Evolutionary conservation across 116 monocot species (phyloP), one percentile per base, ranked within the genome.

Genomic region (Posidonia oceanica): DNA sequence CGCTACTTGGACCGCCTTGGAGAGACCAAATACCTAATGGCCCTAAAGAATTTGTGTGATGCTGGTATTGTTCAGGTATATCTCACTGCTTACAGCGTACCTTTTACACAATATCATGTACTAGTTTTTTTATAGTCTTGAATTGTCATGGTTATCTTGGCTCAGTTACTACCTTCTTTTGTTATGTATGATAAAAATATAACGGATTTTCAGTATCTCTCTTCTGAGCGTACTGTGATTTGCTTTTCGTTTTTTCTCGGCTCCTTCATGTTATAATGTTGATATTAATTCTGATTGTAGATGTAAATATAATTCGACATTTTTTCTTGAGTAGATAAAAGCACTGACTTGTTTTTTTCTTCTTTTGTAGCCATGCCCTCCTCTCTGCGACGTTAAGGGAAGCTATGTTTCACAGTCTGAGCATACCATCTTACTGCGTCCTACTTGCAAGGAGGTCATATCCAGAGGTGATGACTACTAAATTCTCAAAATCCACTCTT

Each of bases 371-470:
- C 82, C 87, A 14, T 92, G 79, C 52, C 97, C 97, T 36, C 92
- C 97, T 4, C 71, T 97, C 52, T 97, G 97, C 70, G 97, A 97
- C 62, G 76, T 85, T 39, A 97, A 89, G 72, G 92, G 96, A 68
- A 97, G 96, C 80, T 97, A 89, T 54, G 92, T 97, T 4, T 83
- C 97, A 15, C 97, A 97, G 75, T 97, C 87, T 73, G 92, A 97
- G 75, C 96, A 97, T 77, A 97, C 96, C 14, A 91, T 97, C 42
- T 75, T 97, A 51, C 87, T 97, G 39, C 88, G 92, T 48, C 97
- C 92, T 21, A 97, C 91, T 18, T 97, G 92, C 59, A 97, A 97
- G 74, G 97, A 97, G 54, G 87, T 92, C 16, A 82, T 92, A 69
- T 97, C 97, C 22, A 80, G 87, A 77, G 92, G 97, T 22, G 91